A percentile compares a stretch with the other conserved stretches of the same genome.
These are phyloP conservation scores for Trametes pubescens DNA, from an alignment of 1,284 basidiomycete genomes.

Conservation along the genomic window DNA sequence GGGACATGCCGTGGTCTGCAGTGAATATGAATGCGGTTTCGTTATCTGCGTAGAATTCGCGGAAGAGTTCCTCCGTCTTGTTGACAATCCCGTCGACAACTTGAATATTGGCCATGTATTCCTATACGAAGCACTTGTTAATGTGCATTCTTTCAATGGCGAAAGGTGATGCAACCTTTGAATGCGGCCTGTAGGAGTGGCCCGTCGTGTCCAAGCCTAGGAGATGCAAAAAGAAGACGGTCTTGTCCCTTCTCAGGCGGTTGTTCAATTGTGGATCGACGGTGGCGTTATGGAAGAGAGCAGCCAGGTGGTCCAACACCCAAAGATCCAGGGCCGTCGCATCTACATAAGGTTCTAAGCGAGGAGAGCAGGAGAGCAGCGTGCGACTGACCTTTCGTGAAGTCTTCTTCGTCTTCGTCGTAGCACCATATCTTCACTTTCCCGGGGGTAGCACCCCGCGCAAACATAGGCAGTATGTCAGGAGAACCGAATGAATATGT, in stretches of 20 bases:
- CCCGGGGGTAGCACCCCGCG: constrained; percentile 73
- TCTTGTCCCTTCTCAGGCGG: constrained; percentile 62
- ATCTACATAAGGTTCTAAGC: constrained; percentile 52
- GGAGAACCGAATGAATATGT: constrained; percentile 91
- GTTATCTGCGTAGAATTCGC: constrained; percentile 71
- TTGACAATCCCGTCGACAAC: constrained; percentile 84
- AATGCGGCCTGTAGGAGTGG: constrained; percentile 88
- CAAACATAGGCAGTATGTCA: constrained; percentile 92
- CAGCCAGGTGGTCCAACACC: constrained; percentile 75
- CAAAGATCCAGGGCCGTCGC: constrained; percentile 83
- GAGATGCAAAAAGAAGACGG: constrained; percentile 87
- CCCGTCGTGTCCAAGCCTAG: constrained; percentile 90
- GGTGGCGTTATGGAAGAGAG: constrained; percentile 71
- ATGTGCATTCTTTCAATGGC: neutral
- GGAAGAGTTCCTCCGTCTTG: constrained; percentile 69
- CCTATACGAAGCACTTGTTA: constrained; percentile 48
- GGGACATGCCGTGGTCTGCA: constrained; percentile 92
- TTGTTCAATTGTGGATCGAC: constrained; percentile 55
- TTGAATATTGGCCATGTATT: constrained; percentile 88
- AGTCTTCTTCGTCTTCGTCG: constrained; percentile 82
- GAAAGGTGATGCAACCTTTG: constrained; percentile 53
- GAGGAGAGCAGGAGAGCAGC: neutral
- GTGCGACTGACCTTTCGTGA: constrained; percentile 72
- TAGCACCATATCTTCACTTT: constrained; percentile 84
- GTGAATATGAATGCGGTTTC: constrained; percentile 87